phyloP scores from a whole-genome alignment of 2,329 filamentous ascomycete species.

The Helotiales sp. region DNA sequence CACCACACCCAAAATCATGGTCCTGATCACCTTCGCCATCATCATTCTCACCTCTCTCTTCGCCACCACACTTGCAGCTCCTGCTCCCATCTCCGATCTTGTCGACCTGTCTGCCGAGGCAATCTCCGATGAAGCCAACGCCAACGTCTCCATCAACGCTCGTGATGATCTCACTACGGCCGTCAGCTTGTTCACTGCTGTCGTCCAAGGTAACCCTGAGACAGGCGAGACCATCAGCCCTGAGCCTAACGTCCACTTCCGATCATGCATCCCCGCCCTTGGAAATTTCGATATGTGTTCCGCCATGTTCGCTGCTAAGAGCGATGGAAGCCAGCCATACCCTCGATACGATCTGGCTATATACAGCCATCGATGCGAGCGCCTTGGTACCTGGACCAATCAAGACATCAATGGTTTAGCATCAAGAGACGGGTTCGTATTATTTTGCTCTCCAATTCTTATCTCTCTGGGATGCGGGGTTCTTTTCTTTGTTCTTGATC shows the following conservation, averaged over 20 bases:
- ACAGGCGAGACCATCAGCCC: neutral
- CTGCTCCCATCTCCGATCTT: neutral
- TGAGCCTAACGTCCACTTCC: neutral
- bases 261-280: neutral
- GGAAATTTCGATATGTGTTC: neutral
- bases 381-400: neutral
- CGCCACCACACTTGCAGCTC: neutral
- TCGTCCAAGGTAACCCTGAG: neutral
- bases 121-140: neutral
- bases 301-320: neutral
- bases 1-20: neutral
- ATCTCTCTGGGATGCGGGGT: too few species aligned
- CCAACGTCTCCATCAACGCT: neutral
- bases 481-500: too few species aligned
- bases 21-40: neutral
- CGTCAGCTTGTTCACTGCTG: neutral
- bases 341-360: neutral
- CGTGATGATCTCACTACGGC: neutral
- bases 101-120: neutral
- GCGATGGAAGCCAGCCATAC: too few species aligned
- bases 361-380: neutral
- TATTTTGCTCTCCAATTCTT: too few species aligned
- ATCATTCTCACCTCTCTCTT: neutral
- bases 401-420: neutral
- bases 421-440: too few species aligned